phyloP scores from a whole-genome alignment of 768 basidiomycete species.

The Tricholoma matsutake region DNA sequence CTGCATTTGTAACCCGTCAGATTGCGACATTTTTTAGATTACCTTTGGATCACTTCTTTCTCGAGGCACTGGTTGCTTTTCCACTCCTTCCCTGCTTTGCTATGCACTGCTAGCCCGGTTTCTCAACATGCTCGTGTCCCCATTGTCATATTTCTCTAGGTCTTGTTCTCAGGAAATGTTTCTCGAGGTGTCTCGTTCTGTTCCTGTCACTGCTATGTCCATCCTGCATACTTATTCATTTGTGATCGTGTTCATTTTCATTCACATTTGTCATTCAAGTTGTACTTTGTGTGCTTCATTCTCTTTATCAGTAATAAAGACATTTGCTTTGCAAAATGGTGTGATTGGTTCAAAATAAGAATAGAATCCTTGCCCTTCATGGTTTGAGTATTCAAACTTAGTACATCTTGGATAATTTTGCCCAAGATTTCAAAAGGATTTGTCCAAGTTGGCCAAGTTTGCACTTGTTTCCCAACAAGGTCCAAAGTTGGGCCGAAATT shows the following conservation, averaged over 20 bases:
- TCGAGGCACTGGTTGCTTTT: too few species aligned
- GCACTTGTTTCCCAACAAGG: neutral
- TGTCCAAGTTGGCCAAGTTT: neutral
- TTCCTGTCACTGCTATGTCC: too few species aligned
- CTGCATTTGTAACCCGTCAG: neutral
- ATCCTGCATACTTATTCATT: neutral
- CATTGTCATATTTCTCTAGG: too few species aligned
- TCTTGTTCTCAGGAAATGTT: neutral
- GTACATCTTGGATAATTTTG: neutral
- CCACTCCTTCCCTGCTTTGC: too few species aligned
- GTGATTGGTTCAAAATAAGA: neutral
- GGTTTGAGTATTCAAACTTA: neutral
- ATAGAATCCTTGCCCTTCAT: neutral
- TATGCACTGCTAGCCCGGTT: too few species aligned
- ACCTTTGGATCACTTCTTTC: neutral
- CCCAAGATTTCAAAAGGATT: neutral
- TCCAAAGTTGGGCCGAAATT: neutral
- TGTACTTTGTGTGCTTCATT: neutral
- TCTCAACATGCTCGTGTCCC: too few species aligned
- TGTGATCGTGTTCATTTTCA: neutral
- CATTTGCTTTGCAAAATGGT: neutral
- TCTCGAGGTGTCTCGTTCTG: too few species aligned
- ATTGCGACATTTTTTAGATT: neutral
- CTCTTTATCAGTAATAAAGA: neutral
- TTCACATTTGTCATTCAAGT: neutral